These are phyloP conservation scores for Trichoderma parareesei DNA, from an alignment of 495 filamentous ascomycete species.

Conservation along the genomic window DNA sequence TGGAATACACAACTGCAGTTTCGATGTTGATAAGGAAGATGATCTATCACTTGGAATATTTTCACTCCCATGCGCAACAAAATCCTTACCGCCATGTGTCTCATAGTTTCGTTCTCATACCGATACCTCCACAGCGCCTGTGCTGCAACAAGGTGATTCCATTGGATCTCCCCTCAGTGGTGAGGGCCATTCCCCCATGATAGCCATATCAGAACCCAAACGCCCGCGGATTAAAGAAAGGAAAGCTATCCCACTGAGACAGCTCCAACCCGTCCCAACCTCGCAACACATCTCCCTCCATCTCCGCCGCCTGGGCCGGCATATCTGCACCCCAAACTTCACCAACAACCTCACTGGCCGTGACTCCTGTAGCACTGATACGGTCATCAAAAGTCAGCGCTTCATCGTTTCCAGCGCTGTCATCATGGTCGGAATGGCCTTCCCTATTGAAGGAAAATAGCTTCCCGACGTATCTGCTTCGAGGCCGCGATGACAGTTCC, in stretches of 20 bases:
- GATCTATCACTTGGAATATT: too few relatives aligned
- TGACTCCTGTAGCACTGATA: background rate
- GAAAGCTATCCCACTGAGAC: slow-evolving; percentile 14
- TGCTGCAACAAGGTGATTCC: background rate
- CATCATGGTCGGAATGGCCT: background rate
- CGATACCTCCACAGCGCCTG: background rate
- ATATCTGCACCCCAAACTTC: background rate
- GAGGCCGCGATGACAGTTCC: background rate
- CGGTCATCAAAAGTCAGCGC: background rate
- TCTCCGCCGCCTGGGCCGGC: background rate
- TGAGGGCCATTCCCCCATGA: background rate
- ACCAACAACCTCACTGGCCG: background rate
- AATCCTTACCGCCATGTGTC: too few relatives aligned
- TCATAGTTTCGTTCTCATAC: too few relatives aligned
- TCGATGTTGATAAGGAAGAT: too few relatives aligned
- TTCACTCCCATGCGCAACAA: too few relatives aligned
- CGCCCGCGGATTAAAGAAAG: background rate
- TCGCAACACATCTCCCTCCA: slow-evolving; percentile 11
- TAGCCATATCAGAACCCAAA: background rate
- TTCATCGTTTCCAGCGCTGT: background rate
- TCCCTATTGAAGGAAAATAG: slow-evolving; percentile 1
- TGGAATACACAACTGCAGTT: too few relatives aligned
- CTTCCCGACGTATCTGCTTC: slow-evolving; percentile 11
- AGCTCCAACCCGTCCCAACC: slow-evolving; percentile 11
- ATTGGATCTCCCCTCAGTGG: background rate